Percentiles rank a stretch among this genome's conserved stretches.
These are phyloP conservation scores for Didymosphaeria variabile DNA, from an alignment of 2,329 filamentous ascomycete genomes.

Conservation along the genomic window DNA sequence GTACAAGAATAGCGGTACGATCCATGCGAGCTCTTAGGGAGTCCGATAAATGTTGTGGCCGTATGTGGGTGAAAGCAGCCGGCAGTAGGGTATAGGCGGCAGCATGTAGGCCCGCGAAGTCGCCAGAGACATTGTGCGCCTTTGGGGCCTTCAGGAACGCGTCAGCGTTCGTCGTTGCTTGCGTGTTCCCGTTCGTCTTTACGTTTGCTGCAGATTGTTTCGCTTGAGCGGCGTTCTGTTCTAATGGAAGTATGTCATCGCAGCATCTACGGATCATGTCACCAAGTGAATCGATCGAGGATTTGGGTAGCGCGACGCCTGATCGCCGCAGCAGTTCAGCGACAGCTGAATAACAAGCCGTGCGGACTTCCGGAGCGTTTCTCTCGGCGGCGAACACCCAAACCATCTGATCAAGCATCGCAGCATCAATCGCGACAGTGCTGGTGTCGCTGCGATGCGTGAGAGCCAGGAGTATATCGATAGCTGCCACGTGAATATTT, in stretches of 20 bases:
- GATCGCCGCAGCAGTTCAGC: conserved; percentile 66
- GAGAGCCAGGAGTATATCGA: conserved; percentile 69
- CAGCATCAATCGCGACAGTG: conserved; percentile 68
- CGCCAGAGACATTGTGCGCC: conserved; percentile 40
- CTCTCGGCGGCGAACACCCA: conserved; percentile 72
- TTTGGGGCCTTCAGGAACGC: conserved; percentile 67
- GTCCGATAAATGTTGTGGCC: conserved; percentile 73
- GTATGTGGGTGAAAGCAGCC: conserved; percentile 68
- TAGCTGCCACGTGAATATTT: conserved; percentile 74
- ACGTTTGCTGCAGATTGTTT: conserved; percentile 47
- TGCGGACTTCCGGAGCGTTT: conserved; percentile 63
- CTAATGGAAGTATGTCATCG: conserved; percentile 71
- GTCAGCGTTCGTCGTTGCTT: conserved; percentile 70
- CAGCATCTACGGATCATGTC: conserved; percentile 74
- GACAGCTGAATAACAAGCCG: conserved; percentile 68
- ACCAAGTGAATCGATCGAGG: conserved; percentile 69
- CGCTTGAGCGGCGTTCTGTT: conserved; percentile 47
- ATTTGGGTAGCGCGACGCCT: conserved; percentile 73
- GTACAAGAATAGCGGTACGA: conserved; percentile 77
- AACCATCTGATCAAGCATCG: conserved; percentile 74
- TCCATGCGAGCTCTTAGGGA: conserved; percentile 79
- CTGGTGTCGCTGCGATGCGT: conserved; percentile 66
- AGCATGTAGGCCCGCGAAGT: conserved; percentile 58
- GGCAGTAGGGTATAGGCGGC: conserved; percentile 72
- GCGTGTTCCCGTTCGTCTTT: conserved; percentile 52